phyloP scores from a whole-genome alignment of 345 rosid genomes.

The Camelina hispida region DNA sequence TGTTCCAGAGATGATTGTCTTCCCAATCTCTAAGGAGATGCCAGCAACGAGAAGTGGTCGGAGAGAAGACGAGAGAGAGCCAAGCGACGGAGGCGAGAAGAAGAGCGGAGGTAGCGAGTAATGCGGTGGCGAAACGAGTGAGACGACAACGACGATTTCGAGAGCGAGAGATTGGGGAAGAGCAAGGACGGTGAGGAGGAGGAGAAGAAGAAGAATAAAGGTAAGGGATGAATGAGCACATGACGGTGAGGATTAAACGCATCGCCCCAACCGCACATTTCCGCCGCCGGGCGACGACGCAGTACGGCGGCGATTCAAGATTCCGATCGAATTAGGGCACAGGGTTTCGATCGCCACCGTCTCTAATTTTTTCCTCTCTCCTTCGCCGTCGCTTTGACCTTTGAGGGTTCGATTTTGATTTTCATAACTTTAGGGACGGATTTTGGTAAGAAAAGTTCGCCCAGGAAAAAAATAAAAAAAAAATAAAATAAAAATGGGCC shows the following conservation, averaged over 20 bases:
- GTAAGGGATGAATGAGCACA: slow-evolving; percentile 43
- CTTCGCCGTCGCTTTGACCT: slow-evolving; percentile 30
- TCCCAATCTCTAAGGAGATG: slow-evolving; percentile 61
- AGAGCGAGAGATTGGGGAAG: slow-evolving; percentile 45
- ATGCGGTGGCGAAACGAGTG: slow-evolving; percentile 57
- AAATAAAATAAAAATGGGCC: slow-evolving; percentile 1
- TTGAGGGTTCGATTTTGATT: slow-evolving; percentile 11
- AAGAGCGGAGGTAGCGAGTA: slow-evolving; percentile 60
- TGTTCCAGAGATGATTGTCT: slow-evolving; percentile 45
- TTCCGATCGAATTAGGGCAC: slow-evolving; percentile 33
- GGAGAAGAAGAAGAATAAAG: slow-evolving; percentile 33
- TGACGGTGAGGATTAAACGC: slow-evolving; percentile 46
- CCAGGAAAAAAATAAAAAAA: too few relatives aligned
- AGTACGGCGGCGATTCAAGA: slow-evolving; percentile 24
- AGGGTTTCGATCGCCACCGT: slow-evolving; percentile 38
- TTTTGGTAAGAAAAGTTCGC: background rate
- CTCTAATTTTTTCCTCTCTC: background rate
- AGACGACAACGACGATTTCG: slow-evolving; percentile 60
- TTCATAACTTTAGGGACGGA: background rate
- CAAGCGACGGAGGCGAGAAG: slow-evolving; percentile 74
- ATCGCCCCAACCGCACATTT: slow-evolving; percentile 50
- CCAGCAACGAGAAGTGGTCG: slow-evolving; percentile 62
- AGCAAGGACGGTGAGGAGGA: slow-evolving; percentile 41
- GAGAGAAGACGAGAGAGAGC: slow-evolving; percentile 82
- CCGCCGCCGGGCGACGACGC: slow-evolving; percentile 47